These are phyloP conservation scores for Trypanosoma rangeli DNA, from an alignment of 208 protist genomes.

Conservation along the genomic window DNA sequence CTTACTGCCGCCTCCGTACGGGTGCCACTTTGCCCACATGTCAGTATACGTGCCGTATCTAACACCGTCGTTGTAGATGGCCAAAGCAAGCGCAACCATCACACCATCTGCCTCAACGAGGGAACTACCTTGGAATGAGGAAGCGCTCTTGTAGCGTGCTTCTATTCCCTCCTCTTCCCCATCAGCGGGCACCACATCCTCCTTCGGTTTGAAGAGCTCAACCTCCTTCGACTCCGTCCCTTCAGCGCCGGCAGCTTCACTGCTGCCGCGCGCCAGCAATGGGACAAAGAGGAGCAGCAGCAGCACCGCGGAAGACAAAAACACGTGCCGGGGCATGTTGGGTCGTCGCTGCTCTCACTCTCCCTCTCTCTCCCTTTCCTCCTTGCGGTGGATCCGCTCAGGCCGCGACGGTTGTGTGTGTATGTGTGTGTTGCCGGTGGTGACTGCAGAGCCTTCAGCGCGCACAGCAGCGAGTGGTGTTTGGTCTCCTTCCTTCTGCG, in stretches of 20 bases:
- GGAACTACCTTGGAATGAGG: background rate
- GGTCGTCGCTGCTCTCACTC: background rate
- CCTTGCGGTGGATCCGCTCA: background rate
- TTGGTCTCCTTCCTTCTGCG: no score
- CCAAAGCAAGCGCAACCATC: background rate
- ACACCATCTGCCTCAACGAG: background rate
- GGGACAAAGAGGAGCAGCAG: background rate
- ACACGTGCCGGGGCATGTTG: background rate
- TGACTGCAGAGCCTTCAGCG: no score
- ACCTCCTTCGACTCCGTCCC: background rate
- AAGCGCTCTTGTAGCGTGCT: background rate
- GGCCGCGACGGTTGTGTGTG: background rate
- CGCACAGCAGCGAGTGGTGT: no score
- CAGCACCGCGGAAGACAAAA: slow-evolving; percentile 6
- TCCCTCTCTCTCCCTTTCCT: background rate
- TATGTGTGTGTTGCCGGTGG: no score
- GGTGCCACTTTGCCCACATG: background rate
- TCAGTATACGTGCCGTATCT: background rate
- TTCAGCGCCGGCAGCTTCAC: background rate
- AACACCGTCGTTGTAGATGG: background rate
- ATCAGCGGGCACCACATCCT: background rate
- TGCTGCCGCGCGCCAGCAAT: no score
- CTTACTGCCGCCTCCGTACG: background rate
- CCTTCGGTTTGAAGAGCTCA: background rate
- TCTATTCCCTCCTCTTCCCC: background rate